Percentiles rank a stretch among this genome's conserved stretches.
These are phyloP conservation scores for Komagataella populi DNA, from an alignment of 805 yeast species.

Conservation along the genomic window DNA sequence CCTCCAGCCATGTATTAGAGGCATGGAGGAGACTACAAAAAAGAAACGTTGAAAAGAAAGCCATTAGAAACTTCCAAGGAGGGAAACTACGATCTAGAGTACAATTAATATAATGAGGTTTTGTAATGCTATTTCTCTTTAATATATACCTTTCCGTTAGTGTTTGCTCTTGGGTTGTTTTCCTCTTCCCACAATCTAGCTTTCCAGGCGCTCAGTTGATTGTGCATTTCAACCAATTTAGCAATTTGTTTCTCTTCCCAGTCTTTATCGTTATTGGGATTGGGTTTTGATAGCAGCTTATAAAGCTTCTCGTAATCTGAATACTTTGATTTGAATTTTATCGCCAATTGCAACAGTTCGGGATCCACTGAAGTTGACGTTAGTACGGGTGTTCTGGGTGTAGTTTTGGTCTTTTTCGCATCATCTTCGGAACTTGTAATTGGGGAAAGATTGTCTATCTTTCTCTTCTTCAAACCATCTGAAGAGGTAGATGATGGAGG, in stretches of 20 bases:
- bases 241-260: neutral
- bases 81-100: constrained; percentile 43
- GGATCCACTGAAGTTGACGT: neutral
- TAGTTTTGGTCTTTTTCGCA: neutral
- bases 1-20: constrained; percentile 72
- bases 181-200: neutral
- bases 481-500: neutral
- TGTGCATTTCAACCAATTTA: neutral
- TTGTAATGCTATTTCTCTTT: neutral
- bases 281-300: neutral
- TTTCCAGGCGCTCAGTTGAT: neutral
- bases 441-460: neutral
- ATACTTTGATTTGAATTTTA: neutral
- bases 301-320: neutral
- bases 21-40: constrained; percentile 78
- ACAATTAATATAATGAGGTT: constrained; percentile 25
- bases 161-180: neutral
- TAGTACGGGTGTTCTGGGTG: neutral
- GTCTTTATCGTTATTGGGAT: neutral
- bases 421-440: neutral
- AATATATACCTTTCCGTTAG: neutral
- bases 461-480: neutral
- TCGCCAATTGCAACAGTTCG: neutral
- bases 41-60: constrained; percentile 39
- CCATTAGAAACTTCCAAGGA: constrained; percentile 61